These are phyloP conservation scores for Tolypocladium tundrense DNA, from an alignment of 2,329 filamentous ascomycete species.

Conservation along the genomic window DNA sequence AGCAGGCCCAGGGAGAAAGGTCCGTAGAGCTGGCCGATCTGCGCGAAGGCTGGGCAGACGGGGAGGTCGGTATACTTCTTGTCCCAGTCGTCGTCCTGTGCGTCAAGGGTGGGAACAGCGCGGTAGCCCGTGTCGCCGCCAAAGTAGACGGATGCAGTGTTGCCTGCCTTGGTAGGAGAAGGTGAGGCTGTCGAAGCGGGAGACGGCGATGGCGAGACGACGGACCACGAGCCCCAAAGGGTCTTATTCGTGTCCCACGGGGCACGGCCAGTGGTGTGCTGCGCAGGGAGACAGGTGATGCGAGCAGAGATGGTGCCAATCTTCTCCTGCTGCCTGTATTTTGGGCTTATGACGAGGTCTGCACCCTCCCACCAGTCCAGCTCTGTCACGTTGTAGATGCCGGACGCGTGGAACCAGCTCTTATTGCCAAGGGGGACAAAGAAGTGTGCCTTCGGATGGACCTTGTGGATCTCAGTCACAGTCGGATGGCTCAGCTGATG, in stretches of 20 bases:
- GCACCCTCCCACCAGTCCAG: conserved; percentile 82
- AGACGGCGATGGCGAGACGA: conserved; percentile 33
- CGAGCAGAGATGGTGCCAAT: conserved; percentile 45
- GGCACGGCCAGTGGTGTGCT: conserved; percentile 61
- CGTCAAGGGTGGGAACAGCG: conserved; percentile 50
- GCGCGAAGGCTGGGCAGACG: conserved; percentile 64
- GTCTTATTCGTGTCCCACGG: conserved; percentile 58
- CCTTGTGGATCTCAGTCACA: conserved; percentile 52
- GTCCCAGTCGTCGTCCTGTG: conserved; percentile 55
- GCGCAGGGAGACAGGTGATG: conserved; percentile 66
- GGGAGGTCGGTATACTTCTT: conserved; percentile 53
- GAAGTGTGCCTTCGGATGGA: conserved; percentile 66
- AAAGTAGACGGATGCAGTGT: conserved; percentile 50
- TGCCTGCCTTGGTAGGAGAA: conserved; percentile 32
- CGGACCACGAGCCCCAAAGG: conserved; percentile 75
- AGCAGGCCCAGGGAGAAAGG: conserved; percentile 80
- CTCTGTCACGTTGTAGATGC: conserved; percentile 65
- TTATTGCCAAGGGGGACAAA: conserved; percentile 71
- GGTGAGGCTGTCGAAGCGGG: no score
- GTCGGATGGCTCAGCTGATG: conserved; percentile 56
- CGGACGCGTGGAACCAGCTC: conserved; percentile 59
- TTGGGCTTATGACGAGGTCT: conserved; percentile 43
- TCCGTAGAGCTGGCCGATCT: conserved; percentile 64
- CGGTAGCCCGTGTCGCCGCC: conserved; percentile 79
- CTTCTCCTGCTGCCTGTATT: neutral